Evolutionary conservation across 257 asterid species (phyloP), one percentile per base, ranked within the genome.

Genomic region (Vinca minor): DNA sequence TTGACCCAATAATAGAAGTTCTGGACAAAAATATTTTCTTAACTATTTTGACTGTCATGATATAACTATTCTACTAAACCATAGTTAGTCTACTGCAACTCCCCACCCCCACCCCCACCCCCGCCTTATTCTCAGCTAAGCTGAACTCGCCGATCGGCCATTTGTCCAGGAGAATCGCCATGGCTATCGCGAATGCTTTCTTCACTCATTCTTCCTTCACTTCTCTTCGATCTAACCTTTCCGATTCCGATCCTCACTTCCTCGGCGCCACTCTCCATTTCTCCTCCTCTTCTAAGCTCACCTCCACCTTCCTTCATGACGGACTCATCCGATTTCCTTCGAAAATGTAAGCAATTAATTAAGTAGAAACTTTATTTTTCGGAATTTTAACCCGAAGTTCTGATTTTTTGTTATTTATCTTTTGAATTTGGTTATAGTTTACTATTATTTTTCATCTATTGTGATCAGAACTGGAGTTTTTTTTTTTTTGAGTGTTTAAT

Each of bases 171-270:
- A n/a, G 57, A 66, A 72, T 69, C 26, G 35, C 18, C 10, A 81
- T 83, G 96, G 91, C 92, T 39, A 72, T 77, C 60, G 72, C 94
- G 4, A 80, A 66, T 39, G 80, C 83, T 66, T 70, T 82, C 75
- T 50, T 76, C 84, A 63, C 50, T 62, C 73, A n/a, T n/a, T n/a
- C 80, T 31, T 63, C 81, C 34, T 65, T 66, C 59, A 52, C 76
- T 35, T 70, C 70, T 34, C 67, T 74, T 29, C 72, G 83, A 23
- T 69, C 83, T 1, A 80, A 74, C 66, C 13, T 68, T 54, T 39
- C 78, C 26, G 77, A 73, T 52, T 52, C 53, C 11, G 78, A 62
- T 50, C 32, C 55, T 59, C 32, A 65, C 39, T 53, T n/a, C n/a
- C n/a, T 20, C 67, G 61, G 53, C 71, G 65, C 35, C 71, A 4